phyloP scores from a whole-genome alignment of 352 stramenopile genomes.

The Pythium volutum region DNA sequence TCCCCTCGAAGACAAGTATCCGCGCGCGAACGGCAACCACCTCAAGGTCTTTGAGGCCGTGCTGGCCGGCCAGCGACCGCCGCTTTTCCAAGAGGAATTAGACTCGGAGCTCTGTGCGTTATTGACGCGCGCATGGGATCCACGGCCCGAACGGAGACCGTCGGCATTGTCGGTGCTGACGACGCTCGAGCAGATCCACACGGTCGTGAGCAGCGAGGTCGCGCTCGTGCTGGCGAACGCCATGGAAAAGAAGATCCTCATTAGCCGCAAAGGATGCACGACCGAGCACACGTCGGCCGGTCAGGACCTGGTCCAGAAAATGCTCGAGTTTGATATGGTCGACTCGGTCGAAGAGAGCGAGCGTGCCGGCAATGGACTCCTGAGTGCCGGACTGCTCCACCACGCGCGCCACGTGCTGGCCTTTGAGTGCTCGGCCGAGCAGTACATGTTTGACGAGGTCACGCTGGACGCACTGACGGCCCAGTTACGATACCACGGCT shows the following conservation, averaged over 20 bases:
- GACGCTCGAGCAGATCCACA: constrained; percentile 45
- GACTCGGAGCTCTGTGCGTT: constrained; percentile 45
- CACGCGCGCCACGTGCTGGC: constrained; percentile 42
- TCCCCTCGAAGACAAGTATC: constrained; percentile 60
- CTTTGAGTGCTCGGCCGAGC: constrained; percentile 47
- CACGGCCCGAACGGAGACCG: constrained; percentile 43
- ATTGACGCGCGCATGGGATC: constrained; percentile 48
- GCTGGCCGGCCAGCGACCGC: constrained; percentile 49
- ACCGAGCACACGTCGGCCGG: constrained; percentile 36
- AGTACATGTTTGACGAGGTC: constrained; percentile 50
- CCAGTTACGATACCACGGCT: too few species aligned
- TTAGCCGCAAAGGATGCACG: constrained; percentile 26
- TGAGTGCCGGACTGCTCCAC: constrained; percentile 66
- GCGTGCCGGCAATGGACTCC: constrained; percentile 55
- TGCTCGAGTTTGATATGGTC: constrained; percentile 59
- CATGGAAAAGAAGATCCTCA: constrained; percentile 29
- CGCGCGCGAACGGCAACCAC: constrained; percentile 48
- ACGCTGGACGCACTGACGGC: constrained; percentile 23
- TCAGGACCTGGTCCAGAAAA: constrained; percentile 52
- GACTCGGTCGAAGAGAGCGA: constrained; percentile 43
- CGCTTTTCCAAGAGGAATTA: constrained; percentile 28
- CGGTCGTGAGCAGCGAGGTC: constrained; percentile 41
- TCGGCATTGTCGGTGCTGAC: constrained; percentile 48
- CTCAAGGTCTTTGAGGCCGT: constrained; percentile 70
- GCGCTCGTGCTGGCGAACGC: constrained; percentile 36